Evolutionary conservation across 495 filamentous ascomycete species (phyloP), one percentile per base, ranked within the genome.

Genomic region (Bombardia bombarda): DNA sequence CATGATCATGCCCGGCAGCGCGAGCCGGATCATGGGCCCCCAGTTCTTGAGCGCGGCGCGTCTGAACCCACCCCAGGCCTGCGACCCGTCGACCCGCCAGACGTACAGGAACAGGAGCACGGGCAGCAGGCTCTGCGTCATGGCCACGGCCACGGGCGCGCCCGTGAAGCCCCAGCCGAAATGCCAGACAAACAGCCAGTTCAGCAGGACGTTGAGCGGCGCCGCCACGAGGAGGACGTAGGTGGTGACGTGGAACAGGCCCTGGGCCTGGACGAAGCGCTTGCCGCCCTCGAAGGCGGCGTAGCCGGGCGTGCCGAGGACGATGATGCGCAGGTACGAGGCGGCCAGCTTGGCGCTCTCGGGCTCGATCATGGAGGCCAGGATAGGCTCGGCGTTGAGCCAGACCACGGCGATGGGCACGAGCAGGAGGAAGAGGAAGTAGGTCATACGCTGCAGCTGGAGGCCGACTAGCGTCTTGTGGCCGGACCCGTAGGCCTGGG

Each of bases 31-130:
- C 89, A 93, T 92, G 1, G 84, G 85, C 4, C 55, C 74, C 89
- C 89, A 96, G 55, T 94, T 95, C 21, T 68, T 62, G 32, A 93
- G 70, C 6, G 86, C 87, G n/a, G 70, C 67, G 39, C 52, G 65
- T 1, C 79, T 79, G 51, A 95, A 83, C 1, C 90, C 90, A 47
- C 84, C 84, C 90, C 90, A 96, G 58, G 90, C 87, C 49, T 90
- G 74, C 22, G 72, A 82, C 0, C 90, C 90, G 13, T 75, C 68
- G 26, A 95, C 61, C 47, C 85, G 86, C 28, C 78, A 70, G 16
- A 90, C 73, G 55, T 95, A 95, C 19, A 84, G 58, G 41, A 87
- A 74, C 3, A 95, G 71, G 16, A 83, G 65, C 14, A 88, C 26
- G 0, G 89, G 86, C 50, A 95, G 78, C 33, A 93, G 69, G 53